phyloP scores from a whole-genome alignment of 2,329 filamentous ascomycete genomes.

The Fusarium piperis region DNA sequence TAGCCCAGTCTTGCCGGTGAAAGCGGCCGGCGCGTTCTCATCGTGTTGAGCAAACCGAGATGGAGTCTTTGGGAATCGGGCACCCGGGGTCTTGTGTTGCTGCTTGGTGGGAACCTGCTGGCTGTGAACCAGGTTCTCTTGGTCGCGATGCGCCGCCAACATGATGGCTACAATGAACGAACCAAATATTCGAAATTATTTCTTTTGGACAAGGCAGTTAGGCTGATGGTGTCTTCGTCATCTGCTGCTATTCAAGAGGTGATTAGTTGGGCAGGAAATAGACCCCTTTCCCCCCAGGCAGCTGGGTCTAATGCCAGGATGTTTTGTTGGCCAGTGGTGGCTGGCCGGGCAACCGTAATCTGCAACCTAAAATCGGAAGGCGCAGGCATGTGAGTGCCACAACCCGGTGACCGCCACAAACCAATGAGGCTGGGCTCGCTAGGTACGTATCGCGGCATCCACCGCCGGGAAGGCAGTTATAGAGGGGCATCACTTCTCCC shows the following conservation, averaged over 20 bases:
- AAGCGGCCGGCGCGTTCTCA: slow-evolving; percentile 73
- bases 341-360: slow-evolving; percentile 45
- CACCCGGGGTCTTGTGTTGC: slow-evolving; percentile 84
- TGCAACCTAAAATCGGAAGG: slow-evolving; percentile 16
- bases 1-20: slow-evolving; percentile 54
- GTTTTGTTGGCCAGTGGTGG: slow-evolving; percentile 36
- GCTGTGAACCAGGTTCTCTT: slow-evolving; percentile 85
- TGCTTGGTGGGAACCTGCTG: slow-evolving; percentile 80
- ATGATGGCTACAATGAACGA: slow-evolving; percentile 55
- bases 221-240: slow-evolving; percentile 20
- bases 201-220: slow-evolving; percentile 14
- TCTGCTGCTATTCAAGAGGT: slow-evolving; percentile 23
- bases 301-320: slow-evolving; percentile 21
- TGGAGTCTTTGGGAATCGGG: slow-evolving; percentile 82
- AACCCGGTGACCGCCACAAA: slow-evolving; percentile 34
- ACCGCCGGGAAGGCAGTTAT: slow-evolving; percentile 40
- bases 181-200: slow-evolving; percentile 13
- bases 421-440: slow-evolving; percentile 38
- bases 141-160: slow-evolving; percentile 82
- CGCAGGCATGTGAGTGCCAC: slow-evolving; percentile 31
- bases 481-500: slow-evolving; percentile 52
- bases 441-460: slow-evolving; percentile 32
- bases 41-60: slow-evolving; percentile 82
- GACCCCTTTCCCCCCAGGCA: slow-evolving; percentile 12
- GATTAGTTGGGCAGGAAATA: slow-evolving; percentile 30